Conservation (phyloP, 2,329 filamentous ascomycete genomes). For the Colletotrichum sidae region DNA sequence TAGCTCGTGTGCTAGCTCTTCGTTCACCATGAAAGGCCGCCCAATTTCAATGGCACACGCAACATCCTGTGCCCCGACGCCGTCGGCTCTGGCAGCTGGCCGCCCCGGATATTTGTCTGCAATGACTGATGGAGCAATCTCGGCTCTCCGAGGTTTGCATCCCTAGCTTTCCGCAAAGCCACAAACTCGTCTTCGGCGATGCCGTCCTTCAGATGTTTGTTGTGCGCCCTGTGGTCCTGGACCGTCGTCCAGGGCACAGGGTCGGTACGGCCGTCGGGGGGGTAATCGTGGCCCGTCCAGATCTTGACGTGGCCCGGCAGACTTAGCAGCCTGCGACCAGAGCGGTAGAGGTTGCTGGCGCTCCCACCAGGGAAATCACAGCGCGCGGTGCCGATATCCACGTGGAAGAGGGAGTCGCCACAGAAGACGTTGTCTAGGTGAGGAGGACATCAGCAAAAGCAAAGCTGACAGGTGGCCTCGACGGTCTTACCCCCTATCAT, state of each 20-base stretch:
- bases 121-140: slow-evolving; percentile 61
- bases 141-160: slow-evolving; percentile 56
- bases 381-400: slow-evolving; percentile 63
- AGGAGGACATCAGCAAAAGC: slow-evolving; percentile 9
- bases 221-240: slow-evolving; percentile 55
- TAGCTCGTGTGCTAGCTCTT: neutral
- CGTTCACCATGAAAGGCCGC: slow-evolving; percentile 62
- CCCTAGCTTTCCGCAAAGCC: slow-evolving; percentile 53
- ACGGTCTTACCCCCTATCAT: slow-evolving; percentile 56
- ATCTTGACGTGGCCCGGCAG: slow-evolving; percentile 58
- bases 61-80: slow-evolving; percentile 46
- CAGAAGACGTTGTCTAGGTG: slow-evolving; percentile 58
- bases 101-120: slow-evolving; percentile 65
- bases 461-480: neutral
- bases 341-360: slow-evolving; percentile 56
- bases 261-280: slow-evolving; percentile 46
- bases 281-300: slow-evolving; percentile 68
- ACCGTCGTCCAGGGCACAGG: slow-evolving; percentile 58
- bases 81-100: slow-evolving; percentile 52
- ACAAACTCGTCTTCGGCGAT: slow-evolving; percentile 58
- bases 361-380: slow-evolving; percentile 67
- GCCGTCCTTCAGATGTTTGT: slow-evolving; percentile 60
- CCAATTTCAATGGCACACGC: slow-evolving; percentile 49
- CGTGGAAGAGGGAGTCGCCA: slow-evolving; percentile 65
- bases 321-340: slow-evolving; percentile 54